A percentile compares a stretch with the other conserved stretches of the same genome.
Conservation (phyloP, 1,139 yeast genomes). For the Meyerozyma sp. region DNA sequence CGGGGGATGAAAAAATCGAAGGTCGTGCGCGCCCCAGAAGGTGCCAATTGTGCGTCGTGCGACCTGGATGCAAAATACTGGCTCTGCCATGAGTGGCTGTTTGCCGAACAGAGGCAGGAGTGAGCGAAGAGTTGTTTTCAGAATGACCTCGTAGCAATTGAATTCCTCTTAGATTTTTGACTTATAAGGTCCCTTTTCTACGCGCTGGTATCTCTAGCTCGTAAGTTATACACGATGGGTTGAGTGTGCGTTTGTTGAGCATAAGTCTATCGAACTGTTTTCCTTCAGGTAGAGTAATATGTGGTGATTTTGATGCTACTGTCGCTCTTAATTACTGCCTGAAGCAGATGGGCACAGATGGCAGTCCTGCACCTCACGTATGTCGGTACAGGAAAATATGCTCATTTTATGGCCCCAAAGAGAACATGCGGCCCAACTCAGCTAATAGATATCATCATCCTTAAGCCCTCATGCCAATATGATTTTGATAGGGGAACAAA, state of each 20-base stretch:
- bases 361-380: background rate
- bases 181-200: too few species aligned
- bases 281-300: too few species aligned
- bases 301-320: background rate
- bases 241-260: too few species aligned
- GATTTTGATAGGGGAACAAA: conserved; percentile 81
- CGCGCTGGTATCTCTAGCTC: too few species aligned
- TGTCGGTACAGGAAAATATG: background rate
- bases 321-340: background rate
- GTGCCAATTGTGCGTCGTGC: background rate
- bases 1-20: background rate
- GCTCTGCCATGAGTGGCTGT: too few species aligned
- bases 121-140: too few species aligned
- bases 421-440: background rate
- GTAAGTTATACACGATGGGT: too few species aligned
- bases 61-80: background rate
- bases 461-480: conserved; percentile 25
- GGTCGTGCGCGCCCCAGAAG: background rate
- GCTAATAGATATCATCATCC: background rate
- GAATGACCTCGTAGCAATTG: too few species aligned
- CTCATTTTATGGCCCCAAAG: background rate
- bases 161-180: too few species aligned
- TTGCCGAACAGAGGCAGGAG: too few species aligned
- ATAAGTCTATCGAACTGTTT: too few species aligned
- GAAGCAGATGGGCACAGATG: too few species aligned